Conservation (phyloP, 768 basidiomycete genomes). For the Atractiella rhizophila region DNA sequence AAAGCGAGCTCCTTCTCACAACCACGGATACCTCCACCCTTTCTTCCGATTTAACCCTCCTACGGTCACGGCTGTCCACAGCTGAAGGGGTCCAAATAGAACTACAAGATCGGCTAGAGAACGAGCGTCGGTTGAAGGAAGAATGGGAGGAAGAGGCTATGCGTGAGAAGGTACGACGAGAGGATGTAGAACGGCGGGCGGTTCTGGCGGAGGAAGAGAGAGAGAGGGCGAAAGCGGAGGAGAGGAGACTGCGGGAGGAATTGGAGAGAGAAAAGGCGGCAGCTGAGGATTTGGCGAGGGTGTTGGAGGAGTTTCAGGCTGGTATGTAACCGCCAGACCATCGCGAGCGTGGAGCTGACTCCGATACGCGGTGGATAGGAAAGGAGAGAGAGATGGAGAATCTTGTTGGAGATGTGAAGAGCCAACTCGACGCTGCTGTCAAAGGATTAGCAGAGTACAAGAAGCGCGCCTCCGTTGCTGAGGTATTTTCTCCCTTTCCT, state of each 20-base stretch:
- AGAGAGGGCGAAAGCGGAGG: constrained; percentile 31
- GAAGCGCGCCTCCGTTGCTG: constrained; percentile 59
- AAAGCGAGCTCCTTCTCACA: constrained; percentile 48
- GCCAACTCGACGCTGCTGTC: constrained; percentile 66
- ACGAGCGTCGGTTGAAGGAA: too few species aligned
- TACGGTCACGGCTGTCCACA: constrained; percentile 17
- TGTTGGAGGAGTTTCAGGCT: constrained; percentile 81
- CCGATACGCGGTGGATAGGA: too few species aligned
- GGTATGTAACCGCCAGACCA: constrained; percentile 30
- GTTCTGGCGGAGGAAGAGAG: constrained; percentile 34
- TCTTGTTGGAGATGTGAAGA: constrained; percentile 38
- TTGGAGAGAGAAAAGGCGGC: constrained; percentile 30
- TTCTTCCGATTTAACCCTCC: constrained; percentile 33
- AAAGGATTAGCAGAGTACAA: constrained; percentile 73
- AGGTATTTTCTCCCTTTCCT: constrained; percentile 29
- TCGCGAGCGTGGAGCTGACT: constrained; percentile 26
- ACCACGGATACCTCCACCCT: constrained; percentile 49
- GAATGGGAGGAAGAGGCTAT: constrained; percentile 40
- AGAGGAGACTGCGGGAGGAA: constrained; percentile 17
- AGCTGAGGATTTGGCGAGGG: constrained; percentile 60
- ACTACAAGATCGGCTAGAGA: background rate
- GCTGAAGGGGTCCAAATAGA: background rate
- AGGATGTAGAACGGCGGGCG: constrained; percentile 45
- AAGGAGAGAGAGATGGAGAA: constrained; percentile 61
- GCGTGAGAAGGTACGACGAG: constrained; percentile 42